These are phyloP conservation scores for Inonotus hispidus DNA, from an alignment of 1,284 basidiomycete genomes.

Conservation along the genomic window DNA sequence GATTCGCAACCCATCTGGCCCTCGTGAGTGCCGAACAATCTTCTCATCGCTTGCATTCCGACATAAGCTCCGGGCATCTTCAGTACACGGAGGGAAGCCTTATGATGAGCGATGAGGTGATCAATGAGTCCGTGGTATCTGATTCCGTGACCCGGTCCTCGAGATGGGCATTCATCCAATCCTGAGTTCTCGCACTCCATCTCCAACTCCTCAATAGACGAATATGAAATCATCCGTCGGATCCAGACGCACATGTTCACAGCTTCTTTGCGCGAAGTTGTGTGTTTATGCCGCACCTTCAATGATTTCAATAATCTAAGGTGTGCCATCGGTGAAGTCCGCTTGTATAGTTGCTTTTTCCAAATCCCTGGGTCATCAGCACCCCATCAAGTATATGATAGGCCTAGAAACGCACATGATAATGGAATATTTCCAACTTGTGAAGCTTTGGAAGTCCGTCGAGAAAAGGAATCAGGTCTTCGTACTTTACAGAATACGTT, in stretches of 20 bases:
- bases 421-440: constrained; percentile 10
- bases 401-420: constrained; percentile 4
- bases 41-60: not conserved
- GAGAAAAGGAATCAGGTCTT: constrained; percentile 11
- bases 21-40: not conserved
- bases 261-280: not conserved
- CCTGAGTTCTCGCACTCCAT: constrained; percentile 1
- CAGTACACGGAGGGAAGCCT: not conserved
- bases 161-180: not conserved
- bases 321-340: not conserved
- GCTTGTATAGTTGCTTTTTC: not conserved
- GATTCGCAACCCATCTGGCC: not conserved
- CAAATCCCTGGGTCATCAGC: not conserved
- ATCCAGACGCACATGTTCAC: constrained; percentile 12
- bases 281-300: constrained; percentile 4
- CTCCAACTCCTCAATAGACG: constrained; percentile 3
- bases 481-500: constrained; percentile 13
- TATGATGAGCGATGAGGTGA: constrained; percentile 4
- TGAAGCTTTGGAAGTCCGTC: not conserved
- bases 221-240: not conserved
- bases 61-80: not conserved
- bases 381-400: not conserved
- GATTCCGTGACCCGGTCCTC: not conserved
- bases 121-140: constrained; percentile 6
- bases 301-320: not conserved